phyloP scores from a whole-genome alignment of 306 rosid species.

The Datisca glomerata region DNA sequence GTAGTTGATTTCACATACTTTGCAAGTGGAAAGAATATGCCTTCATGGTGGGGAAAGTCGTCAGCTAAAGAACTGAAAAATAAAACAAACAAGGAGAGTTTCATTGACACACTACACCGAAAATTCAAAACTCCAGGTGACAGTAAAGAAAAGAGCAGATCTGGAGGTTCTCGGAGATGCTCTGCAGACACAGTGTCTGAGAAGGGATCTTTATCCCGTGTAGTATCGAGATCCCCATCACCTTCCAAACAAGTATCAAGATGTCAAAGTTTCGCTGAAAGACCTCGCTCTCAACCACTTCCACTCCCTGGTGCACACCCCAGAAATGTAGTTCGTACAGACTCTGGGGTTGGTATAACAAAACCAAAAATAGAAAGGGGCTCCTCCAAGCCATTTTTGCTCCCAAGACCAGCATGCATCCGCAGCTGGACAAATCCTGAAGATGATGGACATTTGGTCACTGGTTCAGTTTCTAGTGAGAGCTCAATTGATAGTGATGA shows the following conservation, averaged over 20 bases:
- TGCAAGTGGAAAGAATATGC: constrained; percentile 29
- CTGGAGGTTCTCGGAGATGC: constrained; percentile 48
- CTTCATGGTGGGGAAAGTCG: constrained; percentile 78
- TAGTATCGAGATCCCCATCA: constrained; percentile 58
- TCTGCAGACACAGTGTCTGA: constrained; percentile 66
- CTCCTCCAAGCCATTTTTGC: constrained; percentile 58
- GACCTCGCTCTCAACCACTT: constrained; percentile 78
- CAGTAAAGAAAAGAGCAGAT: constrained; percentile 42
- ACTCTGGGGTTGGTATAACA: constrained; percentile 51
- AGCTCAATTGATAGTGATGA: constrained; percentile 75
- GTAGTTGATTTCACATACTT: constrained; percentile 4
- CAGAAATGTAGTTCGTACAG: constrained; percentile 42
- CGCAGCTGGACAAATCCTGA: constrained; percentile 37
- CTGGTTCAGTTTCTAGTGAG: constrained; percentile 56
- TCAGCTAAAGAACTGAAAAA: constrained; percentile 78
- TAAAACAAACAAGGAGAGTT: constrained; percentile 58
- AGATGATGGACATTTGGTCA: constrained; percentile 60
- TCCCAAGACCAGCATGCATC: constrained; percentile 56
- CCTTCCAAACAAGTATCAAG: constrained; percentile 74
- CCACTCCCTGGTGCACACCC: constrained; percentile 73
- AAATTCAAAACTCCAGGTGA: constrained; percentile 59
- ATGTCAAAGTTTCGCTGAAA: constrained; percentile 92
- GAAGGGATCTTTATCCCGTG: constrained; percentile 58
- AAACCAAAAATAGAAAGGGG: constrained; percentile 37
- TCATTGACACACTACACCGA: constrained; percentile 56